phyloP scores from a whole-genome alignment of 176 grass and related monocot genomes.

The Dendrocalamus sinicus region DNA sequence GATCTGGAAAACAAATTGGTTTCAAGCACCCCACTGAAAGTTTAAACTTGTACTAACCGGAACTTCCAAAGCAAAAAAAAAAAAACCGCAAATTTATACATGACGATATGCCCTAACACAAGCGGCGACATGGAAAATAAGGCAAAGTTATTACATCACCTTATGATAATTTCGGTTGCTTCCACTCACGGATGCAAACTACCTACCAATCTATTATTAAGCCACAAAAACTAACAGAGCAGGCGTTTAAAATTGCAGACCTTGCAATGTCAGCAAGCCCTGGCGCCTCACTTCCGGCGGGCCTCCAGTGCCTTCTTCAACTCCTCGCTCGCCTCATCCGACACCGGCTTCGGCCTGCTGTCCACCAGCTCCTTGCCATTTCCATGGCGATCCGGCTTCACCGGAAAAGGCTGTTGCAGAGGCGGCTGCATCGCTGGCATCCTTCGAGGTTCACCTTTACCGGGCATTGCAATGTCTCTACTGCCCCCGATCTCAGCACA shows the following conservation, averaged over 20 bases:
- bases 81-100: conserved; percentile 35
- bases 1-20: background rate
- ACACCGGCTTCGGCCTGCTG: conserved; percentile 16
- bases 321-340: conserved; percentile 53
- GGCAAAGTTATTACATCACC: conserved; percentile 35
- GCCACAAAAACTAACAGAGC: conserved; percentile 7
- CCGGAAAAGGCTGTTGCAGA: conserved; percentile 9
- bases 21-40: background rate
- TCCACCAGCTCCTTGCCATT: conserved; percentile 44
- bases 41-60: background rate
- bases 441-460: conserved; percentile 21
- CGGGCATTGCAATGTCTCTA: conserved; percentile 35
- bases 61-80: background rate
- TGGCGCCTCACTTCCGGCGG: conserved; percentile 39
- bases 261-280: conserved; percentile 36
- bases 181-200: conserved; percentile 31
- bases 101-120: conserved; percentile 8
- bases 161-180: conserved; percentile 36
- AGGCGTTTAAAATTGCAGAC: conserved; percentile 20
- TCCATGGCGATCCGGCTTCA: conserved; percentile 44
- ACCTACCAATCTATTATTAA: conserved; percentile 41
- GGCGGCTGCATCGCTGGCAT: background rate
- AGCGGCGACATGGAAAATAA: conserved; percentile 5
- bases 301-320: conserved; percentile 71
- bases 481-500: conserved; percentile 43